Base-by-base conservation (phyloP, 306 rosid species). In the Adenanthera pavonina region DNA sequence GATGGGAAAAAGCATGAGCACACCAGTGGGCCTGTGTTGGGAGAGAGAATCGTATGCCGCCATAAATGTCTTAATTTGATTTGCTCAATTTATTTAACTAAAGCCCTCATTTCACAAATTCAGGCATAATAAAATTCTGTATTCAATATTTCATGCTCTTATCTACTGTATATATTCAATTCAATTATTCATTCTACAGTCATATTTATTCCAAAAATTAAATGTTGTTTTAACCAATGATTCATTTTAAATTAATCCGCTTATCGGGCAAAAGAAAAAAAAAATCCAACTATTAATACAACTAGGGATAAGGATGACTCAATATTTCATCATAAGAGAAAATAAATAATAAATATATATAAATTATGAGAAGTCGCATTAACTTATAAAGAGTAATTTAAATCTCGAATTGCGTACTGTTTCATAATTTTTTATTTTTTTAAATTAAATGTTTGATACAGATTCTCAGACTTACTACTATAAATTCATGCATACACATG, bases 31-130 rank as follows among this genome's bases (percentile, higher is more conserved):
- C 70, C 91, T 77, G 72, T 4, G 69, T 3, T 30, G 19, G 4
- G 4, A 67, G 69, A 77, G 44, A 72, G 86, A 81, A 84, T 79
- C 89, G 4, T 78, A 64, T 72, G 36, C 81, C 83, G 41, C 78
- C 69, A 75, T 65, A 75, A 78, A 5, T 78, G 19, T 80, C 81
- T 62, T 72, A 19, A 72, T n/a, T n/a, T n/a, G n/a, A n/a, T n/a
- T n/a, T n/a, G n/a, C 20, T 52, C 66, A 20, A 40, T 59, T 57
- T 41, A 34, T 19, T 53, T 5, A 5, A 16, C 6, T 53, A 19
- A 36, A 4, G 40, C 3, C 40, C 40, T 36, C 16, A 46, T 46
- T 13, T 49, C 13, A 14, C 54, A 48, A 12, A 48, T 12, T 48
- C 52, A 48, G 10, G 52, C 52, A 48, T n/a, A 48, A 48, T 3